Base-by-base conservation (phyloP, 345 rosid genomes). In the Gynandropsis gynandra region DNA sequence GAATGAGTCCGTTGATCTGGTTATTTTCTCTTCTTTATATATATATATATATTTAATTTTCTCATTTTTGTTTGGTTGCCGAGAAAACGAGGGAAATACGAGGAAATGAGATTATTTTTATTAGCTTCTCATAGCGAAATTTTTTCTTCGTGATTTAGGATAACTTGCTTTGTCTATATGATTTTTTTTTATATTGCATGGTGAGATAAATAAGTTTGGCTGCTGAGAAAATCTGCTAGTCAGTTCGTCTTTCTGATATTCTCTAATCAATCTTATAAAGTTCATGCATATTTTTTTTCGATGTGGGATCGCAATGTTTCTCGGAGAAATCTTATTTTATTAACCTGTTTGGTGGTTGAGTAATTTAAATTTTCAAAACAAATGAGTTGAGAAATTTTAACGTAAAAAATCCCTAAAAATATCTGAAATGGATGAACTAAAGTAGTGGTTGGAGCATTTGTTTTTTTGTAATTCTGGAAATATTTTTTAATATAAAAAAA, bases 1-100 rank as follows among this genome's bases (percentile, higher is more conserved):
- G 52, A 74, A 78, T 47, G 93, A 83, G 76, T 58, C 83, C 34
- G 88, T 83, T 59, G 88, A 83, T 78, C 79, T 83, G 85, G 93
- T 79, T 69, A 45, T 16, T 8, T 1, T 21, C 20, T 4, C 14
- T 19, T 37, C n/a, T 14, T 20, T 16, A n/a, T n/a, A n/a, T 66
- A 17, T 17, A 47, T 9, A 17, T 4, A 1, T 45, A 18, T 4
- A 13, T 38, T 16, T 50, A 43, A 15, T 2, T 37, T 37, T 37
- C 41, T 37, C 11, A 4, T 37, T 3, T 10, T 37, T 37, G 41
- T 37, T 37, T 37, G 41, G 41, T 37, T 37, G 15, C 47, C 4
- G 31, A 45, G 6, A 18, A 10, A 11, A 10, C 7, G 11, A 16
- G 8, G 21, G 16, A 10, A 42, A 3, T 2, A 42, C 21, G 21